phyloP scores from a whole-genome alignment of 768 basidiomycete genomes.

The Asterophora parasitica region DNA sequence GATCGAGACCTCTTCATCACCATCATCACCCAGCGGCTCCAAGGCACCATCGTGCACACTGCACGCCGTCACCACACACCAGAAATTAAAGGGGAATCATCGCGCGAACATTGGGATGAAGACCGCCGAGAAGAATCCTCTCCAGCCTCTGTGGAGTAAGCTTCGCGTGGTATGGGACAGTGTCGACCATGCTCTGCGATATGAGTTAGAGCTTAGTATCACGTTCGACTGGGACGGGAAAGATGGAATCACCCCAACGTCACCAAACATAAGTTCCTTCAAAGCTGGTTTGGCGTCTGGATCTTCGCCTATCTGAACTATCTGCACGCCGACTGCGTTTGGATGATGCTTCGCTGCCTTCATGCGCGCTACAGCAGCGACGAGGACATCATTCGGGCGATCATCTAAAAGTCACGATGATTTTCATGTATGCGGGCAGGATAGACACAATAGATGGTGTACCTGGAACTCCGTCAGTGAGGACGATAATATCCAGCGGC shows the following conservation, averaged over 20 bases:
- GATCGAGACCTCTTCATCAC: too few relatives aligned
- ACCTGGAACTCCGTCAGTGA: slow-evolving; percentile 31
- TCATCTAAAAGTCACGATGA: slow-evolving; percentile 11
- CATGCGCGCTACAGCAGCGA: slow-evolving; percentile 20
- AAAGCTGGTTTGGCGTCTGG: slow-evolving; percentile 14
- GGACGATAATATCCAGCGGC: slow-evolving; percentile 29
- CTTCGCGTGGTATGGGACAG: slow-evolving; percentile 22
- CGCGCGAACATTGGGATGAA: slow-evolving; percentile 28
- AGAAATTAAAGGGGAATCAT: slow-evolving; percentile 14
- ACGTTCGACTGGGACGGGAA: too few relatives aligned
- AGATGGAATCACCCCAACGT: slow-evolving; percentile 21
- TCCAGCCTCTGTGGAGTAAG: slow-evolving; percentile 25
- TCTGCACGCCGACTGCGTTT: slow-evolving; percentile 28
- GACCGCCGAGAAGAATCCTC: slow-evolving; percentile 28
- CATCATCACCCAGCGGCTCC: background rate
- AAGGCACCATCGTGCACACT: too few relatives aligned
- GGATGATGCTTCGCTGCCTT: slow-evolving; percentile 25
- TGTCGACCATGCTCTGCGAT: slow-evolving; percentile 28
- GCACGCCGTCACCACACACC: too few relatives aligned
- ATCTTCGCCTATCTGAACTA: slow-evolving; percentile 31
- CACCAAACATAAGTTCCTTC: slow-evolving; percentile 21
- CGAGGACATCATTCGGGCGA: slow-evolving; percentile 18
- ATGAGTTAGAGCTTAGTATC: background rate
- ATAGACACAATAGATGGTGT: background rate
- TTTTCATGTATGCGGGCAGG: too few relatives aligned